These are phyloP conservation scores for Boletellus sp. DNA, from an alignment of 768 basidiomycete genomes.

Conservation along the genomic window DNA sequence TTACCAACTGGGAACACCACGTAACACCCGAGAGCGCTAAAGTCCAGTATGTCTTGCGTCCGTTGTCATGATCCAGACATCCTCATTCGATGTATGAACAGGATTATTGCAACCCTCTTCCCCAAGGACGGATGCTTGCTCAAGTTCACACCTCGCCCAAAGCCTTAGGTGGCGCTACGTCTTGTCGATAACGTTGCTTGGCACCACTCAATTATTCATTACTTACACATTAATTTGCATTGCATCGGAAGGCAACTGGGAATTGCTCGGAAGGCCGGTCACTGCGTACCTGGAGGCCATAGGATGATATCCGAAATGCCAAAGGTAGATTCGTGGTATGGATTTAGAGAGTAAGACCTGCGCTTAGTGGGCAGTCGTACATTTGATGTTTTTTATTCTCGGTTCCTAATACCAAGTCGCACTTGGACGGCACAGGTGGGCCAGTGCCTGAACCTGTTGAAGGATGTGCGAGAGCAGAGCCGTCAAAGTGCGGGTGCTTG, in stretches of 20 bases:
- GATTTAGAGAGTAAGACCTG: no score
- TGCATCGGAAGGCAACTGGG: background rate
- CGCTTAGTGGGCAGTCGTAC: no score
- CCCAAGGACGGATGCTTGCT: conserved; percentile 88
- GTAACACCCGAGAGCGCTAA: conserved; percentile 73
- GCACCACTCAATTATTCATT: background rate
- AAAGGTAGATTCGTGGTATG: no score
- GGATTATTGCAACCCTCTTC: conserved; percentile 96
- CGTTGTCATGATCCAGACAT: background rate
- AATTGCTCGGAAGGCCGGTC: background rate
- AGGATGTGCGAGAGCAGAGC: no score
- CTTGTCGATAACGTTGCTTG: background rate
- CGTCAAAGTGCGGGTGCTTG: no score
- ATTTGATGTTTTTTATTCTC: no score
- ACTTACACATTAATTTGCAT: conserved; percentile 19
- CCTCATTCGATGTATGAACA: conserved; percentile 26
- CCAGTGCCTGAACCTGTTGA: no score
- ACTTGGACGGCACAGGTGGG: no score
- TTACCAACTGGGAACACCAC: conserved; percentile 86
- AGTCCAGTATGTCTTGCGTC: conserved; percentile 61
- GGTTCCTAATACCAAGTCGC: no score
- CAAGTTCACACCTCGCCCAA: conserved; percentile 63
- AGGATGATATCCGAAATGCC: no score
- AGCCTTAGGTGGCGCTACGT: conserved; percentile 7
- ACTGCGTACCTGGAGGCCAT: background rate